These are phyloP conservation scores for Asterochloris sp. DNA, from an alignment of 139 green algal genomes.

Conservation along the genomic window DNA sequence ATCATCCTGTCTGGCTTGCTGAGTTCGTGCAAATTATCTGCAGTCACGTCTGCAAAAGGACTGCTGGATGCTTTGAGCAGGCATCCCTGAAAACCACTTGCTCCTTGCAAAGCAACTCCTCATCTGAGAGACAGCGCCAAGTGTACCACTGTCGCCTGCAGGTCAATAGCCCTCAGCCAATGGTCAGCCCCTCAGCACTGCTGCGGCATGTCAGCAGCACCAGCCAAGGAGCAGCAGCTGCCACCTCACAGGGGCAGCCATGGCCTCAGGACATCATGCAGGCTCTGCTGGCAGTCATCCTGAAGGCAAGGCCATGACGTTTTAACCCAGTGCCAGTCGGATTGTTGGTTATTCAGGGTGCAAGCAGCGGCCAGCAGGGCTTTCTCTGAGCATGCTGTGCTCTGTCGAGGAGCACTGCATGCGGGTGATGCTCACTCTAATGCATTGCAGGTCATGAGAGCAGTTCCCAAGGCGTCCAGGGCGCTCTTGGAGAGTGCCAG, in stretches of 20 bases:
- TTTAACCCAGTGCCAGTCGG: not conserved
- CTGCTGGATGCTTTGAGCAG: too few relatives aligned
- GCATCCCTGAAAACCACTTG: too few relatives aligned
- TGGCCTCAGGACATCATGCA: constrained; percentile 56
- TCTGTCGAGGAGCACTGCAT: not conserved
- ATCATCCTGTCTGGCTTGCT: too few relatives aligned
- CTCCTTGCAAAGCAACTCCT: too few relatives aligned
- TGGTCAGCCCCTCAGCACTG: constrained; percentile 5
- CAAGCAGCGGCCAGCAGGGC: not conserved
- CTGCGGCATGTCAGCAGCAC: constrained; percentile 19
- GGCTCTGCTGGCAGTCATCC: constrained; percentile 23
- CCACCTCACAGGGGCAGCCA: constrained; percentile 2
- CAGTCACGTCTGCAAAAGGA: too few relatives aligned
- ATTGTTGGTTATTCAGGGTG: not conserved
- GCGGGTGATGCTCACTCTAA: not conserved
- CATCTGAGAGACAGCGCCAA: too few relatives aligned
- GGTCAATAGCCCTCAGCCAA: not conserved
- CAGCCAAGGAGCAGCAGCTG: constrained; percentile 2
- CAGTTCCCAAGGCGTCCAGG: constrained; percentile 25
- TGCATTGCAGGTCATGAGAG: constrained; percentile 25
- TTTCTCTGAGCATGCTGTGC: not conserved
- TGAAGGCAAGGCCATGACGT: not conserved
- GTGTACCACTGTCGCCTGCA: not conserved
- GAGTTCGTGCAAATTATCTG: too few relatives aligned
- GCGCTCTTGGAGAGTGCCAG: constrained; percentile 38